Evolutionary conservation across 2,329 filamentous ascomycete genomes (phyloP).

Genomic region (Phyllosticta citrichinensis): DNA sequence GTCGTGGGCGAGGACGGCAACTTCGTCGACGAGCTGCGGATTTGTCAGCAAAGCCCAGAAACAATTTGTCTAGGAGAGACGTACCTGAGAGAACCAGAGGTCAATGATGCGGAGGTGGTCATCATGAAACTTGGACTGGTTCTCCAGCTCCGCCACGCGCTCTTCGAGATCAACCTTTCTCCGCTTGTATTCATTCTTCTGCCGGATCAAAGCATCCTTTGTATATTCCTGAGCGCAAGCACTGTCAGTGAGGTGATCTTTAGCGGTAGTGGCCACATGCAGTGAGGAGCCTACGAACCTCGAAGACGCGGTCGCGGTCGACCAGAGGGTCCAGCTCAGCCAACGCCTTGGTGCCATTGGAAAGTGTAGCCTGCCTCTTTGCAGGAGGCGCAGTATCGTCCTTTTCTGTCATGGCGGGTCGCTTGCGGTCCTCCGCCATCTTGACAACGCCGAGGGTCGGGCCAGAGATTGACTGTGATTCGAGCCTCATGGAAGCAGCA

Average conservation of each 20-base stretch:
- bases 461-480: conserved; percentile 56
- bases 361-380: conserved; percentile 70
- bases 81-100: conserved; percentile 87
- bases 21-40: conserved; percentile 37
- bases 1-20: conserved; percentile 33
- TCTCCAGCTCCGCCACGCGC: conserved; percentile 70
- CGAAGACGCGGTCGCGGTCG: conserved; percentile 33
- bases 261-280: conserved; percentile 22
- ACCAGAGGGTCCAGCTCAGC: conserved; percentile 45
- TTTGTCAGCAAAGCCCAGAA: conserved; percentile 16
- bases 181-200: conserved; percentile 97
- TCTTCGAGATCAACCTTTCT: conserved; percentile 74
- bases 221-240: conserved; percentile 58
- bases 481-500: conserved; percentile 68
- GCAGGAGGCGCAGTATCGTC: conserved; percentile 80
- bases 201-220: conserved; percentile 93
- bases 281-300: conserved; percentile 45
- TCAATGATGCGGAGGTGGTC: conserved; percentile 87
- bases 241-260: conserved; percentile 13
- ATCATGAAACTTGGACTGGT: conserved; percentile 72
- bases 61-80: conserved; percentile 17
- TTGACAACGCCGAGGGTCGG: conserved; percentile 73
- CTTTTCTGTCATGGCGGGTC: conserved; percentile 69
- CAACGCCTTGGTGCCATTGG: conserved; percentile 65
- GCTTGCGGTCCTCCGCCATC: conserved; percentile 96